Evolutionary conservation across 805 yeast species (phyloP).

Genomic region (Metschnikowia reukaufii): DNA sequence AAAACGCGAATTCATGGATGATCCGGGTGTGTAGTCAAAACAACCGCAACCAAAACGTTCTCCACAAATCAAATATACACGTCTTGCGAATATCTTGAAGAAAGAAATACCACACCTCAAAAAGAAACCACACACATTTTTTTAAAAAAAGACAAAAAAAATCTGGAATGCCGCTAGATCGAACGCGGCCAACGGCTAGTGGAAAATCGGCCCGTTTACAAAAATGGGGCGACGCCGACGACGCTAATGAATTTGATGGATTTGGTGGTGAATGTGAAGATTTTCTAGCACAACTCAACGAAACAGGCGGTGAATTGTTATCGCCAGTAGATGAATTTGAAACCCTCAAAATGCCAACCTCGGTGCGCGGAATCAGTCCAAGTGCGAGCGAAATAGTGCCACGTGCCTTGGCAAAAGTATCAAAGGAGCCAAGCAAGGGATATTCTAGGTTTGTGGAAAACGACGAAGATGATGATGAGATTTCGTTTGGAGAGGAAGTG

Average conservation of each 20-base stretch:
- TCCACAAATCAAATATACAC: constrained; percentile 7
- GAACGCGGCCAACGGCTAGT: constrained; percentile 1
- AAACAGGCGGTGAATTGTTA: constrained; percentile 1
- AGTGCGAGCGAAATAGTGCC: constrained; percentile 1
- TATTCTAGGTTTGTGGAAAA: constrained; percentile 9
- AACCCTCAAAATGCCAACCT: constrained; percentile 7
- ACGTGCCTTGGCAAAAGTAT: not conserved
- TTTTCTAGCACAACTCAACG: constrained; percentile 12
- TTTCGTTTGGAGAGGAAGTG: constrained; percentile 16
- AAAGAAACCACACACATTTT: not conserved
- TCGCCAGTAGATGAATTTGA: constrained; percentile 8
- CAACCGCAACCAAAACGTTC: not conserved
- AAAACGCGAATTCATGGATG: not conserved
- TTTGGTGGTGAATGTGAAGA: constrained; percentile 3
- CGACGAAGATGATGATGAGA: constrained; percentile 11
- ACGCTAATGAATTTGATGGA: constrained; percentile 5
- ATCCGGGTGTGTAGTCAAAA: not conserved
- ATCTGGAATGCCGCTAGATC: constrained; percentile 7
- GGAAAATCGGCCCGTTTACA: constrained; percentile 11
- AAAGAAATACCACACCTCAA: not conserved
- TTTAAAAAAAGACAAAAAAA: not conserved
- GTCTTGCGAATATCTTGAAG: not conserved
- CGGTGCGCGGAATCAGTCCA: constrained; percentile 6
- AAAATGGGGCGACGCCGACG: constrained; percentile 17
- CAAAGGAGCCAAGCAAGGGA: not conserved